Evolutionary conservation across 2,329 filamentous ascomycete genomes (phyloP).

Genomic region (Monosporascus sp.): DNA sequence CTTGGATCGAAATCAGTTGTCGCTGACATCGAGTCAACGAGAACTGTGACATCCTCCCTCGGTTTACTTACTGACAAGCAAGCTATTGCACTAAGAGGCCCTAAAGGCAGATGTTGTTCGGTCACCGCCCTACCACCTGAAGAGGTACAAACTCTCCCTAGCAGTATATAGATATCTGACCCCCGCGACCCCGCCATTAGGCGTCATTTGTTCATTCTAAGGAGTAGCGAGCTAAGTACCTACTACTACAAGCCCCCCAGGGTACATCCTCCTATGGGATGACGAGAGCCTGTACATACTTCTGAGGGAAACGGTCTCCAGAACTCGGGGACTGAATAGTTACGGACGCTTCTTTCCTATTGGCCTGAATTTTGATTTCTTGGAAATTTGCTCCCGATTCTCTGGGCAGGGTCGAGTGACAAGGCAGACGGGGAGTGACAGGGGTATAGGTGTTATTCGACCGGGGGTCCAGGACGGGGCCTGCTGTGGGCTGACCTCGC

Average conservation of each 20-base stretch:
- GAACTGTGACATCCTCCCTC: too few species aligned
- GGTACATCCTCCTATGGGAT: too few species aligned
- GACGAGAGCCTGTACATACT: background rate
- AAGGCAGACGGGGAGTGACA: background rate
- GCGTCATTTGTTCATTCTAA: constrained; percentile 6
- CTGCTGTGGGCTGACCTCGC: background rate
- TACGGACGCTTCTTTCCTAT: background rate
- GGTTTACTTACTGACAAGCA: background rate
- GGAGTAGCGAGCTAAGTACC: too few species aligned
- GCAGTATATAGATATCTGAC: background rate
- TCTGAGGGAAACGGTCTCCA: background rate
- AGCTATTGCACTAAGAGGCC: background rate
- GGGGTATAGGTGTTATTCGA: background rate
- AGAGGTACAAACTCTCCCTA: background rate
- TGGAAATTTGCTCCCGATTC: background rate
- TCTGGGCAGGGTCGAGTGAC: background rate
- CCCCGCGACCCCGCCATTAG: constrained; percentile 17
- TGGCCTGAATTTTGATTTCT: background rate
- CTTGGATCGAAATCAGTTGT: too few species aligned
- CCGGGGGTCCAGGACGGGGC: background rate
- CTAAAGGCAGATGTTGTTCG: background rate
- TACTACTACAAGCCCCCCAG: too few species aligned
- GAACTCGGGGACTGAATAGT: too few species aligned
- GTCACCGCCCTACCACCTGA: background rate
- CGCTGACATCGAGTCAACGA: too few species aligned